Evolutionary conservation across 1,284 basidiomycete species (phyloP).

Genomic region (Marasmius tenuissimus): DNA sequence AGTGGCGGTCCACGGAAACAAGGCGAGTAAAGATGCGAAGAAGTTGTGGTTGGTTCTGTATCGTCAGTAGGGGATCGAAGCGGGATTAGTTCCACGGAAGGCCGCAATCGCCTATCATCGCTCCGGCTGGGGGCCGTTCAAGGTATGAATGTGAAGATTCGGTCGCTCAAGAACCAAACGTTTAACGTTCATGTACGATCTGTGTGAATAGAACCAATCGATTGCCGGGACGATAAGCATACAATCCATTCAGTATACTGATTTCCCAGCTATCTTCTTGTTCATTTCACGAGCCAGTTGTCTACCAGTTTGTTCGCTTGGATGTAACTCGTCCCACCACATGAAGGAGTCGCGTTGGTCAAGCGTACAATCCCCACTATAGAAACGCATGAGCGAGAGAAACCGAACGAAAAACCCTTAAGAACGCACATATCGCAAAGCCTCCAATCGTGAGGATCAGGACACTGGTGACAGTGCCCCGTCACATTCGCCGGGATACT

Average conservation of each 20-base stretch:
- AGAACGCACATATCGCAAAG: conserved; percentile 18
- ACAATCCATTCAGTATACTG: conserved; percentile 8
- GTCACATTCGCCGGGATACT: conserved; percentile 20
- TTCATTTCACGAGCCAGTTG: conserved; percentile 18
- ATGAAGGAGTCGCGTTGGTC: conserved; percentile 21
- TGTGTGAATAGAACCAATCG: not conserved
- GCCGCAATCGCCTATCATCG: too few relatives aligned
- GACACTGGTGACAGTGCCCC: conserved; percentile 21
- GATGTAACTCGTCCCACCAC: conserved; percentile 25
- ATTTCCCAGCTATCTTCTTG: conserved; percentile 16
- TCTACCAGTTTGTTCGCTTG: conserved; percentile 22
- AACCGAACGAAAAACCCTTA: not conserved
- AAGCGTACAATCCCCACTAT: conserved; percentile 16
- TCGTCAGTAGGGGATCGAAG: not conserved
- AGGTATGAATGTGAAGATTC: too few relatives aligned
- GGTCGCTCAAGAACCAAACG: too few relatives aligned
- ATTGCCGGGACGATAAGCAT: not conserved
- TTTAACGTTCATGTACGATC: too few relatives aligned
- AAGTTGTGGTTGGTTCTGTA: not conserved
- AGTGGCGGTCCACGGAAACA: too few relatives aligned
- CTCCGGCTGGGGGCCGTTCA: too few relatives aligned
- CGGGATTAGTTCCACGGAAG: too few relatives aligned
- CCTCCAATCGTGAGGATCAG: conserved; percentile 16
- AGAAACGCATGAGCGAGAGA: not conserved
- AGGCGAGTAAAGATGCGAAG: too few relatives aligned